These are phyloP conservation scores for Arthrobotrys musiformis DNA, from an alignment of 2,329 filamentous ascomycete species.

Conservation along the genomic window DNA sequence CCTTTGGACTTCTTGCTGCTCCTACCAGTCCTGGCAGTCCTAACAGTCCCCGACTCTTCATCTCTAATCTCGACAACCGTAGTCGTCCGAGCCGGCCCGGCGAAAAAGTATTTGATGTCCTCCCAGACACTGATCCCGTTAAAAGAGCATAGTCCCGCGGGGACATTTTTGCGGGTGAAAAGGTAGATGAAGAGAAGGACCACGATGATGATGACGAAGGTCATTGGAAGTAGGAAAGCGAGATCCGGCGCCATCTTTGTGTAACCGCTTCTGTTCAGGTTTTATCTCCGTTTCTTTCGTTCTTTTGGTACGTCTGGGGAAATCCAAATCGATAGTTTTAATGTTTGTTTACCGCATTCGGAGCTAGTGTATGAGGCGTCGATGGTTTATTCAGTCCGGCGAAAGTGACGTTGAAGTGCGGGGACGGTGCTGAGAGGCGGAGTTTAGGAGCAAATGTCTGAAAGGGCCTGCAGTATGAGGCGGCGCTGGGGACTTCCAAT, in stretches of 20 bases:
- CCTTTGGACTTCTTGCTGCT: conserved; percentile 15
- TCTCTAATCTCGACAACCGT: conserved; percentile 29
- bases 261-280: background rate
- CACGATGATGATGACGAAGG: conserved; percentile 43
- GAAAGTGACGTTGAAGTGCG: conserved; percentile 1
- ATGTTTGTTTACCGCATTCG: conserved; percentile 4
- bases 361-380: background rate
- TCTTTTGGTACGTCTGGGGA: background rate
- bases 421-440: background rate
- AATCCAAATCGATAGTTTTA: background rate
- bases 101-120: conserved; percentile 41
- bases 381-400: background rate
- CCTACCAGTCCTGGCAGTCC: conserved; percentile 13
- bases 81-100: background rate
- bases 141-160: conserved; percentile 36
- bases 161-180: conserved; percentile 50
- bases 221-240: conserved; percentile 43
- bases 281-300: no score
- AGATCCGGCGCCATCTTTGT: conserved; percentile 35
- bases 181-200: conserved; percentile 48
- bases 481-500: background rate
- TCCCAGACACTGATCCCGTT: conserved; percentile 26
- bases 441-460: background rate
- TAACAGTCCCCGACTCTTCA: conserved; percentile 29
- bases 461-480: background rate